Base-by-base conservation (phyloP, 805 yeast genomes). In the Tetrapisispora arboricola region DNA sequence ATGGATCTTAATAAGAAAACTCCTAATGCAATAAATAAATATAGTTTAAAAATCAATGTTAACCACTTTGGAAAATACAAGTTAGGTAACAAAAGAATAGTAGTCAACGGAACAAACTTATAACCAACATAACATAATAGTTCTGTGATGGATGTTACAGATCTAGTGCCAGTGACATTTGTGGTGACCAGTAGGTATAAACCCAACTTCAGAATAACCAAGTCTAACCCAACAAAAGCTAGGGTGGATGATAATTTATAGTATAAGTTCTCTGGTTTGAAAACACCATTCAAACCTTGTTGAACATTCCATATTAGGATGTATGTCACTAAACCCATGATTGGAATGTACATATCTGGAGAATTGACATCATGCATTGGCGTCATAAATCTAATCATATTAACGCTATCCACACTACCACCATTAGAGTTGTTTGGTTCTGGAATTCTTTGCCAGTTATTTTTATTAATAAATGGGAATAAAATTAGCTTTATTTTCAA, bases 271-370 rank as follows among this genome's bases (percentile, higher is more conserved):
- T 88, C 88, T 0, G 98, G 98, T 53, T 90, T 95, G 67, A 92
- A 92, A 24, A 79, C 79, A 21, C 95, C 96, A 42, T 78, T 75
- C 40, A 90, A 64, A 10, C 98, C 99, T 44, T 84, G 83, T 48
- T 83, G 72, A 18, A 83, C 72, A 2, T 95, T 90, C 74, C 90
- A 78, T 28, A 85, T 70, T 45, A 92, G 66, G 38, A 90, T 80
- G 55, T 88, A 88, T 0, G 97, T 86, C 38, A 86, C 75, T 53
- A 83, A 75, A 1, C 96, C 84, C 96, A 94, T 92, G 45, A 84
- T 46, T 6, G 99, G 99, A 41, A 92, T 84, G 62, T 92, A 92
- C 67, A 92, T 72, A 60, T 92, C 99, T 2, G 98, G 98, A 0
- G 97, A 94, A 55, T 94, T 92, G 43, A 81, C 71, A 58, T 92